Conservation (phyloP, 441 rosid genomes). For the Gossypium gossypioides region DNA sequence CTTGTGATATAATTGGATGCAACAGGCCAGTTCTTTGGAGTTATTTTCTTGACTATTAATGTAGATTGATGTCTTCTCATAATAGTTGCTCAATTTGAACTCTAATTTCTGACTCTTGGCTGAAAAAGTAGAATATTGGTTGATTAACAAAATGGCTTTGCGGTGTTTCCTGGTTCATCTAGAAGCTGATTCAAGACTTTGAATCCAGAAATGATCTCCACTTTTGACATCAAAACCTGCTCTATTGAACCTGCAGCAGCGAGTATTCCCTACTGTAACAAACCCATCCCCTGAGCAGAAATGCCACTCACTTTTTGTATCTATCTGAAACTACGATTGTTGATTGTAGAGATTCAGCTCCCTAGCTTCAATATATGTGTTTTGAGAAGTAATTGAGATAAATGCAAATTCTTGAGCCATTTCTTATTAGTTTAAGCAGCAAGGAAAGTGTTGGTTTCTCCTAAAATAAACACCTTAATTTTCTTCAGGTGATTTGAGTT, state of each 20-base stretch:
- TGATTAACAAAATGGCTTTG: background rate
- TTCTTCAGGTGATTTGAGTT: background rate
- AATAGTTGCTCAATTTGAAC: background rate
- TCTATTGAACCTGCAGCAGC: background rate
- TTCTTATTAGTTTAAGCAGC: background rate
- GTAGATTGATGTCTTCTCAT: background rate
- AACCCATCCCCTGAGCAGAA: background rate
- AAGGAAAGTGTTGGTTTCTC: background rate
- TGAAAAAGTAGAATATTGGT: background rate
- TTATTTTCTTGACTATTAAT: background rate
- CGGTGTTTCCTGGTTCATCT: background rate
- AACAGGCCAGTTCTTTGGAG: background rate
- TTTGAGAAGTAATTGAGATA: background rate
- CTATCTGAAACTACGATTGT: background rate
- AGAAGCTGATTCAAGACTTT: background rate
- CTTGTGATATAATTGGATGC: background rate
- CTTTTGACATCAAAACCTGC: background rate
- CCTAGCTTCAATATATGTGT: background rate
- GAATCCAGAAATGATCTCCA: background rate
- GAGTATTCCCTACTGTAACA: background rate
- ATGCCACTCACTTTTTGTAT: background rate
- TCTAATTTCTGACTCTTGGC: background rate
- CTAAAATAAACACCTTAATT: background rate
- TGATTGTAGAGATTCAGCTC: background rate
- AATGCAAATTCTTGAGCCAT: background rate